phyloP scores from a whole-genome alignment of 306 rosid species.

The Spatholobus suberectus region DNA sequence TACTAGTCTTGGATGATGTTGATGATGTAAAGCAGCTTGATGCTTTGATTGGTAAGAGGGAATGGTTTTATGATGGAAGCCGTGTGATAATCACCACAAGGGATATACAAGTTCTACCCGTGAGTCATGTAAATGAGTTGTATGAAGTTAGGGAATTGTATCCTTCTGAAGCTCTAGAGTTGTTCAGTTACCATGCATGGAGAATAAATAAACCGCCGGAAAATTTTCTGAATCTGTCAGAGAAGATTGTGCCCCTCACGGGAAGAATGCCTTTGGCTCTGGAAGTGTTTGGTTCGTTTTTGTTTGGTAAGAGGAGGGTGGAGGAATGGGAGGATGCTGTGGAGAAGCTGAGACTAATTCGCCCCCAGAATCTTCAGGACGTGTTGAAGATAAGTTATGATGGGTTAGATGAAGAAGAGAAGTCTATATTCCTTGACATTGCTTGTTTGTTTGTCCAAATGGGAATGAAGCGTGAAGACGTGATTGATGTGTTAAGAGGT shows the following conservation, averaged over 20 bases:
- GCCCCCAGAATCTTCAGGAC: slow-evolving; percentile 56
- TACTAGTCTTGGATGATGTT: slow-evolving; percentile 72
- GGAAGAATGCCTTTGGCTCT: slow-evolving; percentile 73
- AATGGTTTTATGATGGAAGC: slow-evolving; percentile 67
- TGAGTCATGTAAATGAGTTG: slow-evolving; percentile 11
- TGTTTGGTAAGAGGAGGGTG: slow-evolving; percentile 54
- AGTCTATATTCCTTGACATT: slow-evolving; percentile 66
- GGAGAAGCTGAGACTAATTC: slow-evolving; percentile 49
- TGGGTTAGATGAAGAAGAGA: slow-evolving; percentile 53
- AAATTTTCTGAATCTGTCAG: slow-evolving; percentile 25
- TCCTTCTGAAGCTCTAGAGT: slow-evolving; percentile 42
- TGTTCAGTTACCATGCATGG: slow-evolving; percentile 67
- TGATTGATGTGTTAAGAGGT: slow-evolving; percentile 60
- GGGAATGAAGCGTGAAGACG: slow-evolving; percentile 53
- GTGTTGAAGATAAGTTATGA: slow-evolving; percentile 66
- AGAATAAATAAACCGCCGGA: slow-evolving; percentile 53
- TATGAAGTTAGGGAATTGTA: slow-evolving; percentile 60
- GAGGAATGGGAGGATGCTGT: slow-evolving; percentile 61
- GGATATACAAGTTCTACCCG: slow-evolving; percentile 38
- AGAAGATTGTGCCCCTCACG: slow-evolving; percentile 59
- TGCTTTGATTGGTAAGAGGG: slow-evolving; percentile 44
- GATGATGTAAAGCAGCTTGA: slow-evolving; percentile 52
- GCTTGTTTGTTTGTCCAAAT: slow-evolving; percentile 60
- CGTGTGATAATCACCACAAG: slow-evolving; percentile 65
- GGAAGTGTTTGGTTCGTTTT: slow-evolving; percentile 68